These are phyloP conservation scores for Aspergillus conjunctus DNA, from an alignment of 495 filamentous ascomycete genomes.

Conservation along the genomic window DNA sequence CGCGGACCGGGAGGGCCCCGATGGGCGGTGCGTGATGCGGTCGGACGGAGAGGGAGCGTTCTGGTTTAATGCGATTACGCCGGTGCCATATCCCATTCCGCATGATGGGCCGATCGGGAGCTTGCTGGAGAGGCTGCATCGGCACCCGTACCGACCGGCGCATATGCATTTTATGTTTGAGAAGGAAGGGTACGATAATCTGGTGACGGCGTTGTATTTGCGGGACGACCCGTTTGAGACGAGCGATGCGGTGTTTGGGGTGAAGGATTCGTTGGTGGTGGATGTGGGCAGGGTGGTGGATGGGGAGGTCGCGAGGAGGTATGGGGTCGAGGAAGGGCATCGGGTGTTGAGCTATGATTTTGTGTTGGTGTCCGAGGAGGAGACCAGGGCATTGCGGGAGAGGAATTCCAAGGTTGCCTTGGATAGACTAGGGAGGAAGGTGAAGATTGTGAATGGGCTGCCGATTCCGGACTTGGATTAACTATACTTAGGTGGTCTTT, in stretches of 20 bases:
- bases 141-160: constrained; percentile 80
- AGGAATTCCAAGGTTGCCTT: constrained; percentile 74
- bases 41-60: constrained; percentile 72
- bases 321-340: constrained; percentile 55
- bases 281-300: constrained; percentile 64
- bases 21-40: constrained; percentile 78
- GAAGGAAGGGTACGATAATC: constrained; percentile 78
- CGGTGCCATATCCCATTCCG: constrained; percentile 88
- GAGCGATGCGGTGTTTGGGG: constrained; percentile 90
- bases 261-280: constrained; percentile 80
- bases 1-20: constrained; percentile 64
- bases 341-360: constrained; percentile 69
- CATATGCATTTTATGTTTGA: constrained; percentile 98
- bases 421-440: constrained; percentile 66
- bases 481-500: constrained; percentile 2
- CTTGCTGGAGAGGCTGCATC: constrained; percentile 66
- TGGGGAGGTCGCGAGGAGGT: constrained; percentile 58
- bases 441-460: constrained; percentile 80
- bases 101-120: constrained; percentile 87
- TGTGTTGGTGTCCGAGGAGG: constrained; percentile 70
- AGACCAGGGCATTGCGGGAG: constrained; percentile 67
- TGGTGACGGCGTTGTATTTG: constrained; percentile 89
- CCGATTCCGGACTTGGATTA: constrained; percentile 78
- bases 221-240: constrained; percentile 86
- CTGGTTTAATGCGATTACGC: constrained; percentile 87